phyloP scores from a whole-genome alignment of 2,329 filamentous ascomycete genomes.

The Fusarium sp. region DNA sequence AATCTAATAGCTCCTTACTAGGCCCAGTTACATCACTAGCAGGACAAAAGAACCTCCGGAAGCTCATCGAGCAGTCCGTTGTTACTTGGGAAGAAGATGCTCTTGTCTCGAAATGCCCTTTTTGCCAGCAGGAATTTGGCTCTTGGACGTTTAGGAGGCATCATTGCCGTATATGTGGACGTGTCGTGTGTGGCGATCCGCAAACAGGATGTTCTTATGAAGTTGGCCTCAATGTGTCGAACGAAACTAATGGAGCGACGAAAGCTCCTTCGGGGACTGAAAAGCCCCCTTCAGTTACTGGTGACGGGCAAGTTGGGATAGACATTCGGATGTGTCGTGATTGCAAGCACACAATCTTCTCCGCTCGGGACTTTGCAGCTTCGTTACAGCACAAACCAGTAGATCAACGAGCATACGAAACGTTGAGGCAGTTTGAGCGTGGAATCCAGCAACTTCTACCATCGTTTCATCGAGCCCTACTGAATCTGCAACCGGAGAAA shows the following conservation, averaged over 20 bases:
- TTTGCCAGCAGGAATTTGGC: slow-evolving; percentile 95
- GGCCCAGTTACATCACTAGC: slow-evolving; percentile 68
- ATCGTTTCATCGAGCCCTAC: slow-evolving; percentile 80
- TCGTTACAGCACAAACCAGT: slow-evolving; percentile 73
- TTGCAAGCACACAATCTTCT: slow-evolving; percentile 71
- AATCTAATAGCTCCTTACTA: slow-evolving; percentile 60
- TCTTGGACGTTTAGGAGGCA: slow-evolving; percentile 92
- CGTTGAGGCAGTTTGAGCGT: slow-evolving; percentile 84
- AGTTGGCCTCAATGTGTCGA: slow-evolving; percentile 78
- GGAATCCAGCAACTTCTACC: slow-evolving; percentile 85
- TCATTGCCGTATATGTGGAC: slow-evolving; percentile 92
- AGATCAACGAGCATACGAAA: slow-evolving; percentile 83
- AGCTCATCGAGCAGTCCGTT: slow-evolving; percentile 86
- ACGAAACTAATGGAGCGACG: slow-evolving; percentile 47
- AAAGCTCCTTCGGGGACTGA: slow-evolving; percentile 48
- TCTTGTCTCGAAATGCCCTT: slow-evolving; percentile 81
- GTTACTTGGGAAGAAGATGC: slow-evolving; percentile 96
- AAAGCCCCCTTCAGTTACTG: slow-evolving; percentile 47
- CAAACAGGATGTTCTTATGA: slow-evolving; percentile 86
- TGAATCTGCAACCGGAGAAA: slow-evolving; percentile 69
- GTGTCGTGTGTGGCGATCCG: slow-evolving; percentile 89
- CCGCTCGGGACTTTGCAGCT: slow-evolving; percentile 77
- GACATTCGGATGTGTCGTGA: slow-evolving; percentile 93
- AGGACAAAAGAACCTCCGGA: slow-evolving; percentile 77
- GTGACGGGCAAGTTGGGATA: slow-evolving; percentile 66